Percentiles rank a stretch among this genome's conserved stretches.
phyloP scores from a whole-genome alignment of 192 early-diverging fungal genomes.

The Helicostylum pulchrum region DNA sequence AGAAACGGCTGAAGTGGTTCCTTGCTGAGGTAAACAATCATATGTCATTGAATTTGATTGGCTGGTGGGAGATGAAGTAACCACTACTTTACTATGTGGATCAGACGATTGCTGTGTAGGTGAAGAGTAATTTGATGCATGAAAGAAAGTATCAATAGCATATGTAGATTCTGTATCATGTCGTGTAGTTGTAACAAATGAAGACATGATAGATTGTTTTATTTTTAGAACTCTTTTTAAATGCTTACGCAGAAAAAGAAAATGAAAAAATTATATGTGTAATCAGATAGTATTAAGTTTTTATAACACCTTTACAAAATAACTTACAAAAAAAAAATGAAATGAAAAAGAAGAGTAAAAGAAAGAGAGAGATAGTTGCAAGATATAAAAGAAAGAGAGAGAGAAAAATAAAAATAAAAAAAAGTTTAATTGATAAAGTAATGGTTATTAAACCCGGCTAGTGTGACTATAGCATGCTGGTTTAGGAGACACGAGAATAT shows the following conservation, averaged over 20 bases:
- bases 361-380: neutral
- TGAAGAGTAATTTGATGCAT: too few species aligned
- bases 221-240: too few species aligned
- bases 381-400: neutral
- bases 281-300: too few species aligned
- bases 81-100: too few species aligned
- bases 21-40: neutral
- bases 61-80: neutral
- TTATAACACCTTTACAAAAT: too few species aligned
- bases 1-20: neutral
- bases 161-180: too few species aligned
- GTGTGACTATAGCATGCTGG: constrained; percentile 16
- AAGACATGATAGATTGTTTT: too few species aligned
- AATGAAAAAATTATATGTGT: too few species aligned
- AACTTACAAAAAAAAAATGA: neutral
- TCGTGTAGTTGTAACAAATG: too few species aligned
- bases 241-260: too few species aligned
- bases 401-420: constrained; percentile 4
- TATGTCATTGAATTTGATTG: constrained; percentile 1
- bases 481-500: constrained; percentile 19
- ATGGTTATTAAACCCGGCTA: constrained; percentile 17
- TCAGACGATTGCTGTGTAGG: too few species aligned
- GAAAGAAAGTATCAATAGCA: too few species aligned
- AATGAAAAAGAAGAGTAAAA: neutral
- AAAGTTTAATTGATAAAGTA: constrained; percentile 16